These are phyloP conservation scores for Discostella stelligera DNA, from an alignment of 352 stramenopile species.

Conservation along the genomic window DNA sequence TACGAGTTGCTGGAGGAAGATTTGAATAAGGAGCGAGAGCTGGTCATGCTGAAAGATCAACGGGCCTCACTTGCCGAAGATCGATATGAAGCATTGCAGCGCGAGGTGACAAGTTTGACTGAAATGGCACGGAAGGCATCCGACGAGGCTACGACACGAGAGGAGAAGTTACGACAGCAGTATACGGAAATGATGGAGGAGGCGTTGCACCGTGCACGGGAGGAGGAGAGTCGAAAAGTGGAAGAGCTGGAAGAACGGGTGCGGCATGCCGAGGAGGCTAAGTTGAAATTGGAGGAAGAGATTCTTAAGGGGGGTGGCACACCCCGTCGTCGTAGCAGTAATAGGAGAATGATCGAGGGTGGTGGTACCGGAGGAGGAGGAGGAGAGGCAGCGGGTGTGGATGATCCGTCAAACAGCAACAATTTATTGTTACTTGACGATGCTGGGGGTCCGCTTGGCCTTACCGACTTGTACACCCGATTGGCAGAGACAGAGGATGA, in stretches of 20 bases:
- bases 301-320: slow-evolving; percentile 35
- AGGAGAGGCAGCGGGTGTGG: background rate
- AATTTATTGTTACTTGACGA: slow-evolving; percentile 6
- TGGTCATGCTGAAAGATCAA: slow-evolving; percentile 68
- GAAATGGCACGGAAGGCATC: slow-evolving; percentile 42
- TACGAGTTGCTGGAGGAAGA: slow-evolving; percentile 45
- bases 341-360: slow-evolving; percentile 13
- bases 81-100: slow-evolving; percentile 36
- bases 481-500: slow-evolving; percentile 88
- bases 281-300: slow-evolving; percentile 51
- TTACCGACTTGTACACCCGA: slow-evolving; percentile 89
- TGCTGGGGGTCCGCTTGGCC: slow-evolving; percentile 45
- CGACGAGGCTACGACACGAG: slow-evolving; percentile 37
- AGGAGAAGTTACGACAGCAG: slow-evolving; percentile 24
- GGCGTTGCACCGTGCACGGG: slow-evolving; percentile 40
- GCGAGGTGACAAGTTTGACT: slow-evolving; percentile 57
- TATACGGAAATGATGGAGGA: slow-evolving; percentile 44
- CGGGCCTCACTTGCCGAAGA: slow-evolving; percentile 53
- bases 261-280: slow-evolving; percentile 41
- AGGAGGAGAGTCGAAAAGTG: slow-evolving; percentile 52
- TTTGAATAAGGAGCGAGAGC: slow-evolving; percentile 52
- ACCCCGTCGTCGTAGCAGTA: slow-evolving; percentile 6
- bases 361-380: background rate
- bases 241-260: slow-evolving; percentile 44
- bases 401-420: slow-evolving; percentile 8